phyloP scores from a whole-genome alignment of 805 yeast species.

The Cyberlindnera petersonii region DNA sequence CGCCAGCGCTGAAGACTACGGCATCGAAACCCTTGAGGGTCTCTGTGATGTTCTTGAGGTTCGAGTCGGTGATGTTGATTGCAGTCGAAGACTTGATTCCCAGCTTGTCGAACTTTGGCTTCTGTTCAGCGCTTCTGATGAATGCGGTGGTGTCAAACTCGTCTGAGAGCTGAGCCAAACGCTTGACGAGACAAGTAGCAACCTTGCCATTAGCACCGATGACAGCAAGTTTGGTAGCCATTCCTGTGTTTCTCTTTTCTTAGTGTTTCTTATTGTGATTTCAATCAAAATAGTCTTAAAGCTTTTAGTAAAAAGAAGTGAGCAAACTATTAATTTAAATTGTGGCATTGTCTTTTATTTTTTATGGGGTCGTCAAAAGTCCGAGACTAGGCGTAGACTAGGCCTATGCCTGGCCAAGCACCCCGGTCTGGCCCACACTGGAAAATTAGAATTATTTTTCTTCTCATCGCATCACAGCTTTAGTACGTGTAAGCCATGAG shows the following conservation, averaged over 20 bases:
- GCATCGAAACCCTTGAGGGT: constrained; percentile 47
- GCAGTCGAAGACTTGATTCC: constrained; percentile 36
- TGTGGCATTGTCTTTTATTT: too few relatives aligned
- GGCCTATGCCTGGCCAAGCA: too few relatives aligned
- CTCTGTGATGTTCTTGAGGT: constrained; percentile 33
- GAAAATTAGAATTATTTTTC: too few relatives aligned
- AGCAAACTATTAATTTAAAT: too few relatives aligned
- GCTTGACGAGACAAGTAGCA: constrained; percentile 44
- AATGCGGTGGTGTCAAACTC: constrained; percentile 40
- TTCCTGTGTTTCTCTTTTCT: neutral
- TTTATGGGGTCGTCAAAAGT: too few relatives aligned
- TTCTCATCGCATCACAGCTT: neutral
- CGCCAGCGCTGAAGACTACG: constrained; percentile 59
- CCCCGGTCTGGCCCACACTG: too few relatives aligned
- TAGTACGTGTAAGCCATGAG: too few relatives aligned
- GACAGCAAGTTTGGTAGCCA: constrained; percentile 36
- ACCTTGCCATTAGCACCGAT: constrained; percentile 63
- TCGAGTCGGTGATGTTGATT: constrained; percentile 37
- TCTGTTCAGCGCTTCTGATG: constrained; percentile 46
- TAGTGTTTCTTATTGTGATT: too few relatives aligned
- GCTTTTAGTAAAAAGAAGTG: too few relatives aligned
- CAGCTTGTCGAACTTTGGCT: constrained; percentile 33
- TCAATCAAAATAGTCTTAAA: too few relatives aligned
- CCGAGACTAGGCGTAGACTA: too few relatives aligned
- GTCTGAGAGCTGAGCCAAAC: constrained; percentile 28